Percentiles rank a stretch among this genome's conserved stretches.
Evolutionary conservation across 2,329 filamentous ascomycete species (phyloP).

Genomic region (Fusarium nelsonii): DNA sequence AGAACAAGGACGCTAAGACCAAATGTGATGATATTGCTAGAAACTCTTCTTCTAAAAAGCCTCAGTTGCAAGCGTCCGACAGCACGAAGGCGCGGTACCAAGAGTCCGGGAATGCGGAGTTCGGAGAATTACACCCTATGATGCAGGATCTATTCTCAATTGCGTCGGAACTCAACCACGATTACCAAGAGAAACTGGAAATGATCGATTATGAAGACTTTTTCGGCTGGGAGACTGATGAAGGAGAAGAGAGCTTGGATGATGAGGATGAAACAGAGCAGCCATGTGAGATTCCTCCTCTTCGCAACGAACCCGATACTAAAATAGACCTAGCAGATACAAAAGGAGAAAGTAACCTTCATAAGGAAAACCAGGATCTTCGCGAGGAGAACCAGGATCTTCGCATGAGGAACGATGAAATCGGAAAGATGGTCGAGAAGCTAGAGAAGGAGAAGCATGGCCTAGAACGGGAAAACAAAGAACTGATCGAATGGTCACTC

Average conservation of each 20-base stretch:
- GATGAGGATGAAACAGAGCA: neutral
- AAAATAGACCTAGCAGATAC: neutral
- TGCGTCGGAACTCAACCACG: slow-evolving; percentile 2
- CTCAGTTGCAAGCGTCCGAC: too few relatives aligned
- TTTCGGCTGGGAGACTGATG: neutral
- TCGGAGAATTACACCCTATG: neutral
- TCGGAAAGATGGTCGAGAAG: neutral
- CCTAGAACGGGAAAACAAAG: neutral
- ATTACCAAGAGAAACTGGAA: neutral
- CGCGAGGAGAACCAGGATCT: neutral
- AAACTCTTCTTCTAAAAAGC: too few relatives aligned
- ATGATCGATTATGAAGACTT: neutral
- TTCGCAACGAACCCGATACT: neutral
- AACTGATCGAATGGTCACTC: neutral
- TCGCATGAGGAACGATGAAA: neutral
- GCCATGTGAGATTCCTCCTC: neutral
- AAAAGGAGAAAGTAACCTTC: neutral
- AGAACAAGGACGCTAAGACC: too few relatives aligned
- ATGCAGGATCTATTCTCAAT: slow-evolving; percentile 1
- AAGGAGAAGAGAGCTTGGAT: neutral
- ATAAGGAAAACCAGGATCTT: neutral
- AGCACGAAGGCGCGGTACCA: neutral
- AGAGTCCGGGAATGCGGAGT: too few relatives aligned
- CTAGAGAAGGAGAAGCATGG: neutral
- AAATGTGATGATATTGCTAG: too few relatives aligned